Base-by-base conservation (phyloP, 2,329 filamentous ascomycete genomes). In the Penicillium occitanis region DNA sequence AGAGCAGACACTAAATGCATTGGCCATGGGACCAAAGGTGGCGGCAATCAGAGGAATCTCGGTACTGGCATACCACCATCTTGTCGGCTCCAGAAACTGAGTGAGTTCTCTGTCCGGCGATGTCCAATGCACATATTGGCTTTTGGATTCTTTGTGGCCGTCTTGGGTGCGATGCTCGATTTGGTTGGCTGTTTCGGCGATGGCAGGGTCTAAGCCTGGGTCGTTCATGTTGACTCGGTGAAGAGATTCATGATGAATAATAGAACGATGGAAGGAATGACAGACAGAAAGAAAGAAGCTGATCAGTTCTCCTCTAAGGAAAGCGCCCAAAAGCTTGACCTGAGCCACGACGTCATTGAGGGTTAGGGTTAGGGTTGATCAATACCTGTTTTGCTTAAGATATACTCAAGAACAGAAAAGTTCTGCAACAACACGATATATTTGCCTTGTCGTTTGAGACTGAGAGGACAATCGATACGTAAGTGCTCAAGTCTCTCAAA, bases 51-150 rank as follows among this genome's bases (percentile, higher is more conserved):
- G 76, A 14, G 86, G 86, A 70, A 83, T 84, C 37, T 82, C 84
- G 8, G 86, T 88, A 22, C 83, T 86, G 2, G 85, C 85, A 71
- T 88, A 85, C 86, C 86, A 88, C 85, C 85, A 88, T 64, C 81
- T 69, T 8, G 73, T 72, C n/a, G 75, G 71, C 25, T 75, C 69
- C 7, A 76, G 64, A 42, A 65, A 60, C 11, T 68, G 63, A 33
- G 61, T 59, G 19, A 66, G 51, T 69, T 70, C 50, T 82, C 79
- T 46, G 3, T 67, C 35, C 19, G 37, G n/a, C 0, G 62, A 61
- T 17, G 48, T 42, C 66, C 66, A 67, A 42, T 64, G 66, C 7
- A 67, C 25, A 5, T 35, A 61, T 35, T 25, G 46, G 13, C 48
- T 28, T 4, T 42, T 37, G 13, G 35, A 14, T 55, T 74, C 68